These are phyloP conservation scores for Tulasnella sp. DNA, from an alignment of 768 basidiomycete genomes.

Conservation along the genomic window DNA sequence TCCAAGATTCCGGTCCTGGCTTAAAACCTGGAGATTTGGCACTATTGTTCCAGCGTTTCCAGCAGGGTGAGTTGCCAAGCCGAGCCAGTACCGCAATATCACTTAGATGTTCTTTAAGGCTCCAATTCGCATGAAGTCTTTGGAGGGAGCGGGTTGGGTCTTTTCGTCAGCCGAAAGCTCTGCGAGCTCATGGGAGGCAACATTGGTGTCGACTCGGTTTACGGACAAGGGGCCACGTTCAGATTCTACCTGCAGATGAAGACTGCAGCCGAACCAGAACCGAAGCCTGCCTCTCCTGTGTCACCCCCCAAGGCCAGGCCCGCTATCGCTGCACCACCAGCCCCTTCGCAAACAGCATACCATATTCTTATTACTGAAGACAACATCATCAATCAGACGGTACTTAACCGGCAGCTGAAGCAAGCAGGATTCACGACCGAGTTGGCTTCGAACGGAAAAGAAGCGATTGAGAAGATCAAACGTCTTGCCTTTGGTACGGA, in stretches of 20 bases:
- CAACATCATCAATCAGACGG: conserved; percentile 28
- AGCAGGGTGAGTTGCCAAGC: conserved; percentile 32
- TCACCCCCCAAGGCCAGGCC: not conserved
- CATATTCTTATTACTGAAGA: conserved; percentile 28
- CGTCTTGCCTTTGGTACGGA: conserved; percentile 7
- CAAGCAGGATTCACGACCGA: conserved; percentile 25
- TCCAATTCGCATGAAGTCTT: conserved; percentile 26
- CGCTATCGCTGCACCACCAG: too few relatives aligned
- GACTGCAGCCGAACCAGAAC: not conserved
- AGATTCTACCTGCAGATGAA: conserved; percentile 32
- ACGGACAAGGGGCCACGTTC: conserved; percentile 35
- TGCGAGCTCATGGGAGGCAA: conserved; percentile 29
- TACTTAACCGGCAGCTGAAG: conserved; percentile 26
- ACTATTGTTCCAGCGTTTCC: conserved; percentile 35
- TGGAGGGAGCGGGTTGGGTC: conserved; percentile 32
- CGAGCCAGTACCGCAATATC: not conserved
- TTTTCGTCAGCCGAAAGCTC: conserved; percentile 34
- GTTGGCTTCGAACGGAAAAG: conserved; percentile 26
- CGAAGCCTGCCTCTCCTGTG: not conserved
- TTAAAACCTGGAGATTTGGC: conserved; percentile 33
- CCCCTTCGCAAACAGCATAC: conserved; percentile 7
- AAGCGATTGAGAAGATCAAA: conserved; percentile 26
- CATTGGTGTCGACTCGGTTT: conserved; percentile 33
- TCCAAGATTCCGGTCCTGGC: conserved; percentile 35
- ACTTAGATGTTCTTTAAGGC: conserved; percentile 22